Evolutionary conservation across 2,329 filamentous ascomycete genomes (phyloP).

Genomic region (Alternaria rosae): DNA sequence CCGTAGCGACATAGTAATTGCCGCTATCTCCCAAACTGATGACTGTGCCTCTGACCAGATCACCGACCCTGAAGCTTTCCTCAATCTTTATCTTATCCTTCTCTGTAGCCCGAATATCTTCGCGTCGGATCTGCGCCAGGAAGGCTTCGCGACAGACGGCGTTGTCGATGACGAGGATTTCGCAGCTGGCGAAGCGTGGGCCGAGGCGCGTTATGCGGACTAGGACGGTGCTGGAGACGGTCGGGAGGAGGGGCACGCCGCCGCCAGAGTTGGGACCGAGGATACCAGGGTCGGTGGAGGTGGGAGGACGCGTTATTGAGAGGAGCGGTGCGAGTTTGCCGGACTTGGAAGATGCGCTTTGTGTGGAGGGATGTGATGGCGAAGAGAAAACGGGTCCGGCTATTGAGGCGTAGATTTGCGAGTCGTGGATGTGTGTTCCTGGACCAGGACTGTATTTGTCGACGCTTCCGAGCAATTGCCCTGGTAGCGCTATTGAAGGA

Average conservation of each 20-base stretch:
- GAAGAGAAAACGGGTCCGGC: constrained; percentile 69
- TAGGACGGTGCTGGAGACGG: constrained; percentile 81
- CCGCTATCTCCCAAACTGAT: constrained; percentile 92
- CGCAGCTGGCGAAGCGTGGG: constrained; percentile 82
- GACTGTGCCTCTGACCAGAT: constrained; percentile 87
- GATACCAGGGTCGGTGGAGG: constrained; percentile 24
- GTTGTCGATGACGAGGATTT: constrained; percentile 78
- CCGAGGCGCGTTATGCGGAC: constrained; percentile 86
- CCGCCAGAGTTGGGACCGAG: constrained; percentile 32
- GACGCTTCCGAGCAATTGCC: constrained; percentile 76
- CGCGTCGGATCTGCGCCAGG: constrained; percentile 82
- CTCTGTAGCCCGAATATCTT: constrained; percentile 94
- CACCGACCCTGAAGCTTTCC: constrained; percentile 90
- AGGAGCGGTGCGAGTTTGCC: constrained; percentile 53
- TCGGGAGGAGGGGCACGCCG: constrained; percentile 78
- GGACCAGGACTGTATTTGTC: constrained; percentile 75
- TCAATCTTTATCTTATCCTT: constrained; percentile 93
- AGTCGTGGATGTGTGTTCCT: constrained; percentile 82
- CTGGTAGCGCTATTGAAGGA: constrained; percentile 72
- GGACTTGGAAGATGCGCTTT: constrained; percentile 58
- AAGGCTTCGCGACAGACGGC: constrained; percentile 79
- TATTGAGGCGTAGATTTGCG: constrained; percentile 81
- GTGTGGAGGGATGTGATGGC: constrained; percentile 52
- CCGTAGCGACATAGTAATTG: constrained; percentile 94
- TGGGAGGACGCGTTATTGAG: constrained; percentile 43